These are phyloP conservation scores for Oxytropis ochrocephala DNA, from an alignment of 306 rosid genomes.

Conservation along the genomic window DNA sequence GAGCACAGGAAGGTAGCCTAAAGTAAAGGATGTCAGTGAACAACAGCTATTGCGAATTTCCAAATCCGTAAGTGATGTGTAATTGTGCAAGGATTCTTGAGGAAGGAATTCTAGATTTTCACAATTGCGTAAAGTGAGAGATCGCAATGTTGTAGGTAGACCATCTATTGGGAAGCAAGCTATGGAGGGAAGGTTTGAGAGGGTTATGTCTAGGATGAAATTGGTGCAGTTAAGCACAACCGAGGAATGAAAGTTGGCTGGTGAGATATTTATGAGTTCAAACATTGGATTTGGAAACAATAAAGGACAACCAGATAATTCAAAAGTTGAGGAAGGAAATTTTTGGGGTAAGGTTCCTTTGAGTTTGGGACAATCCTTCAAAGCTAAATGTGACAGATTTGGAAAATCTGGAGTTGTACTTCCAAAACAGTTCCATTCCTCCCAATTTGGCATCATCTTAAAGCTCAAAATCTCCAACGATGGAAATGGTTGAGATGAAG, in stretches of 20 bases:
- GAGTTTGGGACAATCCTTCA: slow-evolving; percentile 15
- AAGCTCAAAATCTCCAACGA: background rate
- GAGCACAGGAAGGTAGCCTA: background rate
- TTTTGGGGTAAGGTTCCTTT: slow-evolving; percentile 11
- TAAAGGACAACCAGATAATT: background rate
- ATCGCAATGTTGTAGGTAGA: background rate
- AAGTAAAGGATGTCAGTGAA: slow-evolving; percentile 3
- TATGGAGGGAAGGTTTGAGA: background rate
- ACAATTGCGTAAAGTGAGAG: background rate
- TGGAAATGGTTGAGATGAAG: slow-evolving; percentile 15
- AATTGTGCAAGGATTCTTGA: background rate
- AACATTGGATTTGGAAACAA: background rate
- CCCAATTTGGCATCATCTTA: slow-evolving; percentile 8
- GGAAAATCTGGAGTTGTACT: background rate
- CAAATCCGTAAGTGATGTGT: slow-evolving; percentile 2
- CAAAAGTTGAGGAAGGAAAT: background rate
- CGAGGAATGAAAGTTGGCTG: background rate
- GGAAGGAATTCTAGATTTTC: slow-evolving; percentile 9
- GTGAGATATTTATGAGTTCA: background rate
- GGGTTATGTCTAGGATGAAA: background rate
- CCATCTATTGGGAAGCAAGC: background rate
- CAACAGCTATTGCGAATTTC: background rate
- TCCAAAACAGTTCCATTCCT: slow-evolving; percentile 6
- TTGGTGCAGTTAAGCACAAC: background rate
- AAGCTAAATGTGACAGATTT: background rate